Evolutionary conservation across 345 rosid species (phyloP).

Genomic region (Populus deltoides): DNA sequence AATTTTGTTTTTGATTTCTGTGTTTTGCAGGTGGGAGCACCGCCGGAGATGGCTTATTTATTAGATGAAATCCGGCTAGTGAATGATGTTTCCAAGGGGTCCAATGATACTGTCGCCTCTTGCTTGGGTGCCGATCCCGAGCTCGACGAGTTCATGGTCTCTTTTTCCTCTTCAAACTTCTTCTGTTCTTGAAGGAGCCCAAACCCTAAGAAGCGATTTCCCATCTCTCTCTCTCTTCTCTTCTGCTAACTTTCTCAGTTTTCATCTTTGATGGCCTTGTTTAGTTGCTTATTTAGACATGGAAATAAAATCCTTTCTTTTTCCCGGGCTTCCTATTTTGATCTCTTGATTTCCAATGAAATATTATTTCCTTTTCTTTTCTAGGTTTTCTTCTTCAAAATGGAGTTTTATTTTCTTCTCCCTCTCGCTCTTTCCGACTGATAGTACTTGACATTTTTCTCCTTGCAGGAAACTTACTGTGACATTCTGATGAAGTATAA

Average conservation of each 20-base stretch:
- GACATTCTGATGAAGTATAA: slow-evolving; percentile 44
- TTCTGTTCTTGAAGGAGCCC: background rate
- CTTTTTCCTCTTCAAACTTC: background rate
- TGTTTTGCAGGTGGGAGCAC: slow-evolving; percentile 50
- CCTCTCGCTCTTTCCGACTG: background rate
- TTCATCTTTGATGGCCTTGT: background rate
- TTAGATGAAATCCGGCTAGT: slow-evolving; percentile 43
- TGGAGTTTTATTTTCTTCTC: background rate
- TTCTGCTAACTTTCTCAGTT: background rate
- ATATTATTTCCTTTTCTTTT: background rate
- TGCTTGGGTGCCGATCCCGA: slow-evolving; percentile 49
- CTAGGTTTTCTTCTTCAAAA: slow-evolving; percentile 6
- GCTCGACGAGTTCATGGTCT: slow-evolving; percentile 69
- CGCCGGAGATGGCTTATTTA: slow-evolving; percentile 41
- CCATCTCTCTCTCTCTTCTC: background rate
- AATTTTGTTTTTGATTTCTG: background rate
- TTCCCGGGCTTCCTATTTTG: background rate
- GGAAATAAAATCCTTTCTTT: background rate
- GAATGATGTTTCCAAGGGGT: slow-evolving; percentile 18
- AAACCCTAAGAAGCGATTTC: background rate
- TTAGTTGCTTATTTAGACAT: background rate
- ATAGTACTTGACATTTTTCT: background rate
- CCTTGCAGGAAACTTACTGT: slow-evolving; percentile 41
- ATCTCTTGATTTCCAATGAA: background rate
- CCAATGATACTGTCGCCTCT: slow-evolving; percentile 13